A percentile compares a stretch with the other conserved stretches of the same genome.
phyloP scores from a whole-genome alignment of 73 alveolate species.

The Symbiodinium pilosum region DNA sequence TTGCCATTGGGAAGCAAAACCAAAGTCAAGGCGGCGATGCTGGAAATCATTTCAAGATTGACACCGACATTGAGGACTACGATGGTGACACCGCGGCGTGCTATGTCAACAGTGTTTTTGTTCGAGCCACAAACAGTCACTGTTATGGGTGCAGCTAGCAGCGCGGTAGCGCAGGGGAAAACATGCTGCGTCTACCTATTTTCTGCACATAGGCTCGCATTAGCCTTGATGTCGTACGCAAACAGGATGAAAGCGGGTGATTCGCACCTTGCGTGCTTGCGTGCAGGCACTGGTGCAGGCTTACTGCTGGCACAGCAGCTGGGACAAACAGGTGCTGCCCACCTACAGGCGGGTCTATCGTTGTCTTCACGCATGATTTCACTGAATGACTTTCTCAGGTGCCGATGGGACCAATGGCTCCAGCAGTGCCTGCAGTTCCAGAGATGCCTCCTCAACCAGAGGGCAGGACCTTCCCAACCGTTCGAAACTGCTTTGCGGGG shows the following conservation, averaged over 20 bases:
- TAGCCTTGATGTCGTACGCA: background rate
- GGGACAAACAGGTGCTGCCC: background rate
- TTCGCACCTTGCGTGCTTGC: background rate
- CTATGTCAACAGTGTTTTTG: background rate
- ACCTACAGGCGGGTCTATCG: background rate
- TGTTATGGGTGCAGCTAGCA: too few species aligned
- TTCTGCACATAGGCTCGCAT: too few species aligned
- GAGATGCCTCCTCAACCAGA: background rate
- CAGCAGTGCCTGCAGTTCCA: background rate
- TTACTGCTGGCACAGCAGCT: background rate
- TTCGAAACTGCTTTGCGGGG: background rate
- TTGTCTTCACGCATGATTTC: background rate
- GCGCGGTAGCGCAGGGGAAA: too few species aligned
- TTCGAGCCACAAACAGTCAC: background rate
- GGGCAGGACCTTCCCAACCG: background rate
- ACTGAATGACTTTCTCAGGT: background rate
- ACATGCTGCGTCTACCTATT: too few species aligned
- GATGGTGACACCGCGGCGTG: background rate
- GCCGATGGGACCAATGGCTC: background rate
- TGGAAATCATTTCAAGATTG: too few species aligned
- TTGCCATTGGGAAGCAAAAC: conserved; percentile 24
- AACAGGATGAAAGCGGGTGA: background rate
- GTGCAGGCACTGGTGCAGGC: background rate
- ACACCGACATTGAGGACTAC: too few species aligned
- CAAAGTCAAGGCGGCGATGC: too few species aligned